phyloP scores from a whole-genome alignment of 2,329 filamentous ascomycete species.

The Aspergillus thermomutatus region DNA sequence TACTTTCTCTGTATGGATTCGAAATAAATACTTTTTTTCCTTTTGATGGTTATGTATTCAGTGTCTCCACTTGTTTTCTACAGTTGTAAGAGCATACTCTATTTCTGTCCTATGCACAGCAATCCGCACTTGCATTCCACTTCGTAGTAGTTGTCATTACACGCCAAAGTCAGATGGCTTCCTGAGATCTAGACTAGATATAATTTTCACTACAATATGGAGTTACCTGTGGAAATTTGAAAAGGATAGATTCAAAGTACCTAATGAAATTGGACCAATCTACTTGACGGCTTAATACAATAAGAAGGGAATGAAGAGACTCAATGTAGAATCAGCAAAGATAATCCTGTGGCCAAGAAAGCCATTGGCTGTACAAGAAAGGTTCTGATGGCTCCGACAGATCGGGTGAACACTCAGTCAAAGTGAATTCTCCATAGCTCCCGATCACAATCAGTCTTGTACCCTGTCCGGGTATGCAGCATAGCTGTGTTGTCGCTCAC shows the following conservation, averaged over 20 bases:
- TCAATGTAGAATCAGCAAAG: too few species aligned
- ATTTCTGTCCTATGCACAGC: background rate
- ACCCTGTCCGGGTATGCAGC: constrained; percentile 21
- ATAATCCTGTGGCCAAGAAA: too few species aligned
- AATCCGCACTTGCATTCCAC: background rate
- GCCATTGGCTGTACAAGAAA: too few species aligned
- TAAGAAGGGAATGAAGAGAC: background rate
- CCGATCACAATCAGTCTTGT: constrained; percentile 22
- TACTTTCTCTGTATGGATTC: background rate
- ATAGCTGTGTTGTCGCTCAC: constrained; percentile 49
- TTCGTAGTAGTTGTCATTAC: background rate
- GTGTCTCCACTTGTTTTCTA: background rate
- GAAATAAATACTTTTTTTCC: background rate
- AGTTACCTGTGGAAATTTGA: too few species aligned
- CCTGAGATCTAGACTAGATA: too few species aligned
- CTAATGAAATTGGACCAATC: background rate
- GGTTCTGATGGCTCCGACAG: too few species aligned
- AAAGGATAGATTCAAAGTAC: too few species aligned
- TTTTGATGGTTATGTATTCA: too few species aligned
- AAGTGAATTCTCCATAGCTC: constrained; percentile 27
- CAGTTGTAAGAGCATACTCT: background rate
- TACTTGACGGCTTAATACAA: background rate
- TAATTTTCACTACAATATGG: too few species aligned
- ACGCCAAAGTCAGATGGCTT: background rate
- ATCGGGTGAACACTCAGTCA: constrained; percentile 10